Percentiles rank a stretch among this genome's conserved stretches.
Evolutionary conservation across 306 rosid genomes (phyloP).

Genomic region (Rubus idaeus): DNA sequence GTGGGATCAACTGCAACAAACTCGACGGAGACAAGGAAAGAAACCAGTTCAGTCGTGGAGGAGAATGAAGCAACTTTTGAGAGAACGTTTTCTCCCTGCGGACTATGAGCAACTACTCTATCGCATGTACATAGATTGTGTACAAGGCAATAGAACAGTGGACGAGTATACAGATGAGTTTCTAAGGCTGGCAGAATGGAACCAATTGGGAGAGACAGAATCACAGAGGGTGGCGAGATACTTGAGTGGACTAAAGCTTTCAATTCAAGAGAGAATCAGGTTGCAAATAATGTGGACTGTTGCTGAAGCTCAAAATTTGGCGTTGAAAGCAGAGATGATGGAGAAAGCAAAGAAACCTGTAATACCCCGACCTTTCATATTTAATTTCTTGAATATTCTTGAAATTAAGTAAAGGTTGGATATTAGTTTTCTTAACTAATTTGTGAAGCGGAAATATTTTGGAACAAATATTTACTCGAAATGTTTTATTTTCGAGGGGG

Average conservation of each 20-base stretch:
- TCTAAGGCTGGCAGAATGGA: not conserved
- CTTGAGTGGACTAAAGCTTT: not conserved
- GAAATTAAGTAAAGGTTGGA: no score
- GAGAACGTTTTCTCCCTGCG: not conserved
- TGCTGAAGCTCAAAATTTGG: not conserved
- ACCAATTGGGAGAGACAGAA: not conserved
- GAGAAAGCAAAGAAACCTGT: not conserved
- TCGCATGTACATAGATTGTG: not conserved
- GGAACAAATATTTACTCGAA: no score
- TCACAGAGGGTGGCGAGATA: not conserved
- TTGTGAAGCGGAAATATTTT: no score
- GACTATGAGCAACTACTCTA: not conserved
- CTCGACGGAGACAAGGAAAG: not conserved
- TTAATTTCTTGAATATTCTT: no score
- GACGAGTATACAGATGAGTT: not conserved
- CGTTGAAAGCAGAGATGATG: no score
- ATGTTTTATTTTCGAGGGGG: no score
- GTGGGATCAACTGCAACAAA: not conserved
- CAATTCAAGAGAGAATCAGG: not conserved
- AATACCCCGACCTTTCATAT: no score
- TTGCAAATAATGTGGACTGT: not conserved
- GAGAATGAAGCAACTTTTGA: not conserved
- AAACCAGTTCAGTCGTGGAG: not conserved
- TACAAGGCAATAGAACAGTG: not conserved
- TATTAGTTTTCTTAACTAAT: no score